phyloP scores from a whole-genome alignment of 2,329 filamentous ascomycete species.

The Penicillium sp. region DNA sequence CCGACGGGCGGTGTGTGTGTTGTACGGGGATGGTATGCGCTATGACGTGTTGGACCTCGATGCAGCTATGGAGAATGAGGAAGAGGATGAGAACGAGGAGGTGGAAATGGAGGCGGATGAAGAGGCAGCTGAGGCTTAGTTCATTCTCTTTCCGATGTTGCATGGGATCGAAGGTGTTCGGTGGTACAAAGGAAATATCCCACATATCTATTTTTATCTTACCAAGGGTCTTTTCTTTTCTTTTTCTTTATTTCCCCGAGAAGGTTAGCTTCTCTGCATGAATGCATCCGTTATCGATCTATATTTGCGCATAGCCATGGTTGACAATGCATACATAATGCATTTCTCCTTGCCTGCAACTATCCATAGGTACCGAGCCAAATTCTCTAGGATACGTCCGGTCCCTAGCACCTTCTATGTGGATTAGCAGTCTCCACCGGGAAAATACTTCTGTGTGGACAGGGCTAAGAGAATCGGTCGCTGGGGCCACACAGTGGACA shows the following conservation, averaged over 20 bases:
- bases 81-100: conserved; percentile 28
- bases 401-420: background rate
- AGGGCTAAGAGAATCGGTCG: conserved; percentile 27
- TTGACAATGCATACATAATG: no score
- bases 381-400: conserved; percentile 3
- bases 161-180: background rate
- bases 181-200: background rate
- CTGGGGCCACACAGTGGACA: conserved; percentile 28
- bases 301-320: background rate
- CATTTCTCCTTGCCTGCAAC: background rate
- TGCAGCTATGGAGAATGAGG: conserved; percentile 30
- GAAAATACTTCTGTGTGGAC: conserved; percentile 21
- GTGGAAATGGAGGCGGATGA: conserved; percentile 21
- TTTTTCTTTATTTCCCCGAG: no score
- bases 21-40: conserved; percentile 50
- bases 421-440: conserved; percentile 4
- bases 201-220: background rate
- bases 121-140: conserved; percentile 3
- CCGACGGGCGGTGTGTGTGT: conserved; percentile 50
- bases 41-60: conserved; percentile 56
- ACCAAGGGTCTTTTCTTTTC: no score
- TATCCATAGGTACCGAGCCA: background rate
- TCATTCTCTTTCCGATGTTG: background rate
- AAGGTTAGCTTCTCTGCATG: background rate
- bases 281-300: background rate